A percentile compares a stretch with the other conserved stretches of the same genome.
Evolutionary conservation across 2,329 filamentous ascomycete genomes (phyloP).

Genomic region (Venturia asperata): DNA sequence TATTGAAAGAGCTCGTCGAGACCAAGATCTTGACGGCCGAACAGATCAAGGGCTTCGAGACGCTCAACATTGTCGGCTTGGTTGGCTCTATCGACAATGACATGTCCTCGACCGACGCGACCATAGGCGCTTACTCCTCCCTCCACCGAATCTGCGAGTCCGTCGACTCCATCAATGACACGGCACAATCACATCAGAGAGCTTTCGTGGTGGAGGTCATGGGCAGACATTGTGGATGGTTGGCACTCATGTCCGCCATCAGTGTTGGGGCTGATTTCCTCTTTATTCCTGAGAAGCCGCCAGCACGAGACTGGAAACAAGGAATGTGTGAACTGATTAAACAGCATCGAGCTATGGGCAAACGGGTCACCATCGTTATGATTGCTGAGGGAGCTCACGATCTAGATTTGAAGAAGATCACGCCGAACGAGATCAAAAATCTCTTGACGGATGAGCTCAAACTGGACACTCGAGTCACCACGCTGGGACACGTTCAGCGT

Average conservation of each 20-base stretch:
- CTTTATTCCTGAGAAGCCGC: conserved; percentile 93
- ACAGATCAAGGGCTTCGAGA: conserved; percentile 68
- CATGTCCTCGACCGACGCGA: conserved; percentile 92
- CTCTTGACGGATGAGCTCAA: conserved; percentile 74
- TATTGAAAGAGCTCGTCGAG: conserved; percentile 76
- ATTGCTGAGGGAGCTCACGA: conserved; percentile 93
- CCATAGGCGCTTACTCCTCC: conserved; percentile 93
- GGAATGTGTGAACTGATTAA: conserved; percentile 77
- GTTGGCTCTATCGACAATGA: conserved; percentile 99
- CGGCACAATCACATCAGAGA: conserved; percentile 85
- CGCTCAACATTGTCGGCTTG: conserved; percentile 92
- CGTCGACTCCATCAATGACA: conserved; percentile 95
- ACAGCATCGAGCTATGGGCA: conserved; percentile 79
- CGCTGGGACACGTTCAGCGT: conserved; percentile 93
- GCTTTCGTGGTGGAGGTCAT: conserved; percentile 98
- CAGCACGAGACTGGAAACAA: conserved; percentile 76
- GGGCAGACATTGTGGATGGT: conserved; percentile 96
- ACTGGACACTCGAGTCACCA: conserved; percentile 89
- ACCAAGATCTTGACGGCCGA: conserved; percentile 62
- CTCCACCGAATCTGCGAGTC: conserved; percentile 89
- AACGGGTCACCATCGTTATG: conserved; percentile 96
- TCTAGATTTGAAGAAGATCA: conserved; percentile 74
- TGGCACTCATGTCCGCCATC: conserved; percentile 92
- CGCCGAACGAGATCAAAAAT: conserved; percentile 72
- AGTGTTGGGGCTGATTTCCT: conserved; percentile 93